Conservation (phyloP, 495 filamentous ascomycete genomes). For the Pseudevernia furfuracea region DNA sequence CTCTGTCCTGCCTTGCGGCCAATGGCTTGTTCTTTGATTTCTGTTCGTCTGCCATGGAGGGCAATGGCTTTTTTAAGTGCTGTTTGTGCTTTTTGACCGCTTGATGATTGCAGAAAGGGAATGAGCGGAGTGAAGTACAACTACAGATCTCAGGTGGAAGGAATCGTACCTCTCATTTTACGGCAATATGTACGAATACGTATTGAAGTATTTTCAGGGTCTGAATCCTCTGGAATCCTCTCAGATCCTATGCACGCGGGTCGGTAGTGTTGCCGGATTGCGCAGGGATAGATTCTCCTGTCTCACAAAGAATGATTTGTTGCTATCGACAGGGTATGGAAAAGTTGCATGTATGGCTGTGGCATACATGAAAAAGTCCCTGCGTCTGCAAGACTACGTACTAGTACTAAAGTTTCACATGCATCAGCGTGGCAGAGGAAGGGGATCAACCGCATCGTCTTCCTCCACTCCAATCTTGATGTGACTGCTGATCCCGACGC, state of each 20-base stretch:
- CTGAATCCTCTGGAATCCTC: not conserved
- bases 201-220: not conserved
- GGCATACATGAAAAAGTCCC: no score
- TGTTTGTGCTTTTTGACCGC: not conserved
- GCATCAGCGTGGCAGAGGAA: no score
- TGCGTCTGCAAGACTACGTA: no score
- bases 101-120: not conserved
- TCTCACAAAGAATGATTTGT: no score
- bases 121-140: not conserved
- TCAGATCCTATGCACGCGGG: not conserved
- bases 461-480: no score
- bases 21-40: not conserved
- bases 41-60: conserved; percentile 6
- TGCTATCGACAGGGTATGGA: not conserved
- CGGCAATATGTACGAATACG: not conserved
- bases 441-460: no score
- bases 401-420: no score
- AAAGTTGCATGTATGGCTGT: not conserved
- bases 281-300: not conserved
- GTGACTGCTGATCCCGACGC: no score
- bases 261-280: not conserved
- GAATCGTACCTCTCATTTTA: not conserved
- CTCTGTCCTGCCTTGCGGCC: not conserved
- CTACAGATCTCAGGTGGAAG: not conserved
- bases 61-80: not conserved